Base-by-base conservation (phyloP, 768 basidiomycete species). In the Trametes villosa region DNA sequence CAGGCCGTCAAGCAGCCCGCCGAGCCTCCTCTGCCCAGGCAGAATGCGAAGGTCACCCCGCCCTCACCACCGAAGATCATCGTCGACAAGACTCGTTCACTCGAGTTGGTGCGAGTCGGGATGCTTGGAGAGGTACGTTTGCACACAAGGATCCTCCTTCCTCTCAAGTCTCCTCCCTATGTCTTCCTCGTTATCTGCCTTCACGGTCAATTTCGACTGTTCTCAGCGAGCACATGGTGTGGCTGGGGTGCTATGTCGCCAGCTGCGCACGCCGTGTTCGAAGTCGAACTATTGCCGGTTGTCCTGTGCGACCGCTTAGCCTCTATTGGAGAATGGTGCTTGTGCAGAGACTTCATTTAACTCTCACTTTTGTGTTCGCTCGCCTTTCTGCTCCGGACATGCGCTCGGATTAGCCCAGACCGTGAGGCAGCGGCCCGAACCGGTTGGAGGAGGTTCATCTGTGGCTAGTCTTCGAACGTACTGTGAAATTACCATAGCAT, bases 81-180 rank as follows among this genome's bases (percentile, higher is more conserved):
- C 66, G 79, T 76, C 2, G 91, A 92, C 76, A 83, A 83, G 74
- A 73, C 73, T 44, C 81, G 83, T 38, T 66, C 78, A 33, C 65
- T 85, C 59, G 81, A 86, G 54, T 91, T 87, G 67, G 78, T 81
- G 38, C 83, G 92, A 49, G 85, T 94, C 27, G 91, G 90, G 22
- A 92, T 96, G 71, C 77, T 97, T 53, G 94, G 94, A 66, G 94
- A 97, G 87, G 92, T 94, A 61, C 48, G 87, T 78, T 20, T 36
- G 24, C 42, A 29, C n/a, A 12, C 46, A 30, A 30, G 15, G 9
- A 45, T 44, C 13, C 7, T 60, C 63, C 33, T 49, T 27, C n/a
- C n/a, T 11, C n/a, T 30, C 42, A 29, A 15, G 11, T 22, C 2
- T 22, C 13, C 38, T 26, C 5, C 15, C 18, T 27, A 30, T 40